Percentiles rank a stretch among this genome's conserved stretches.
These are phyloP conservation scores for Fallopia convolvulus DNA, from an alignment of 148 eudicot species.

Conservation along the genomic window DNA sequence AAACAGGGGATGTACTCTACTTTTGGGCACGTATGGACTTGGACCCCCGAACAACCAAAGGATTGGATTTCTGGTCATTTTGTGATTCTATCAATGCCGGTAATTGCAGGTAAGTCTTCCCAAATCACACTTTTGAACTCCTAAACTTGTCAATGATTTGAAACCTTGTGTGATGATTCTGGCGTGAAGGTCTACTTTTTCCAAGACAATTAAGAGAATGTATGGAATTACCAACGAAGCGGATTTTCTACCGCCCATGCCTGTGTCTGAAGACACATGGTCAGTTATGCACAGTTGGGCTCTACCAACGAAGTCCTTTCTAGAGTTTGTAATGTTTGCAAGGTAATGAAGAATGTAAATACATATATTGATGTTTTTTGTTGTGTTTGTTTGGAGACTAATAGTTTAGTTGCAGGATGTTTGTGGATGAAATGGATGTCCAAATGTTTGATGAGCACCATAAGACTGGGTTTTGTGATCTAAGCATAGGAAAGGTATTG, in stretches of 20 bases:
- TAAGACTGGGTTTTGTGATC: conserved; percentile 51
- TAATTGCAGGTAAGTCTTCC: conserved; percentile 64
- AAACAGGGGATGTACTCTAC: conserved; percentile 70
- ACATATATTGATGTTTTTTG: background rate
- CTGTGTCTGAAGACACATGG: conserved; percentile 72
- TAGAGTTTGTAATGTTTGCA: conserved; percentile 88
- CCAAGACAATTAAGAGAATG: conserved; percentile 65
- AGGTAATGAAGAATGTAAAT: conserved; percentile 41
- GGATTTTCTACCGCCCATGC: conserved; percentile 71
- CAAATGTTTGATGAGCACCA: conserved; percentile 63
- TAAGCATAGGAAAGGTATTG: conserved; percentile 75
- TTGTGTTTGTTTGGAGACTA: background rate
- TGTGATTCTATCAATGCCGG: conserved; percentile 95
- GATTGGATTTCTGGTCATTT: conserved; percentile 86
- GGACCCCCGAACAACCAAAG: conserved; percentile 65
- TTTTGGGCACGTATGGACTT: conserved; percentile 82
- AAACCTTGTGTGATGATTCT: background rate
- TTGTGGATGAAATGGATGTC: conserved; percentile 74
- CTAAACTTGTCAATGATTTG: background rate
- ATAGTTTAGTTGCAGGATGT: conserved; percentile 52
- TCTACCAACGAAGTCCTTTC: conserved; percentile 78
- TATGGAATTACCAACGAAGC: conserved; percentile 47
- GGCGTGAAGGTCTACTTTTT: conserved; percentile 56
- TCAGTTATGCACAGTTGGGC: conserved; percentile 89
- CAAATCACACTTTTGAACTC: background rate